Evolutionary conservation across 176 grass and related monocot species (phyloP).

Genomic region (Olyra latifolia): DNA sequence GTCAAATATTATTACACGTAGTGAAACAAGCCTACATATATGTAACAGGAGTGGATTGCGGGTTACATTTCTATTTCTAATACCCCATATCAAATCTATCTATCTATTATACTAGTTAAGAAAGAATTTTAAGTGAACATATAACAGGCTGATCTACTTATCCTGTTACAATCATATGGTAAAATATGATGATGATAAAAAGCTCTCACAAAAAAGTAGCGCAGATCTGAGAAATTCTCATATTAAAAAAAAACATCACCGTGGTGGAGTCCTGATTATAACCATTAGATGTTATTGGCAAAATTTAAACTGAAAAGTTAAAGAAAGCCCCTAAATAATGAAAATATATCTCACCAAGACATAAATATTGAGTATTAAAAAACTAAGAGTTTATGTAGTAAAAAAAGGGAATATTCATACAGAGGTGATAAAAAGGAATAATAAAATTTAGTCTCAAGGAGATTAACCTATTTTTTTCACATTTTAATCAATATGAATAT

Average conservation of each 20-base stretch:
- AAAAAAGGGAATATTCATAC: background rate
- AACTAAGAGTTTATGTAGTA: too few relatives aligned
- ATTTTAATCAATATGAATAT: background rate
- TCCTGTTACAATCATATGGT: background rate
- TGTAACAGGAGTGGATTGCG: too few relatives aligned
- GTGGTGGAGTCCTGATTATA: background rate
- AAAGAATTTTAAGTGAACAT: background rate
- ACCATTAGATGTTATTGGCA: background rate
- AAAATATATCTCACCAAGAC: background rate
- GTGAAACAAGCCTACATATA: too few relatives aligned
- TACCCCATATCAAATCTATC: too few relatives aligned
- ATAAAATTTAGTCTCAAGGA: background rate
- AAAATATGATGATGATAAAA: background rate
- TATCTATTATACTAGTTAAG: background rate
- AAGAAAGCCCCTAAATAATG: background rate
- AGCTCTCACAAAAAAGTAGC: background rate
- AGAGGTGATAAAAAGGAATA: background rate
- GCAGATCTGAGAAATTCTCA: background rate
- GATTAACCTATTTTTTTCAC: background rate
- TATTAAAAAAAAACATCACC: background rate
- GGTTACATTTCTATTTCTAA: too few relatives aligned
- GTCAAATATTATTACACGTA: too few relatives aligned
- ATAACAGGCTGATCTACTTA: slow-evolving; percentile 7
- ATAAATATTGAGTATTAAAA: background rate
- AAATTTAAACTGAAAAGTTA: background rate